phyloP scores from a whole-genome alignment of 805 yeast genomes.

The Ogataea ganodermae region DNA sequence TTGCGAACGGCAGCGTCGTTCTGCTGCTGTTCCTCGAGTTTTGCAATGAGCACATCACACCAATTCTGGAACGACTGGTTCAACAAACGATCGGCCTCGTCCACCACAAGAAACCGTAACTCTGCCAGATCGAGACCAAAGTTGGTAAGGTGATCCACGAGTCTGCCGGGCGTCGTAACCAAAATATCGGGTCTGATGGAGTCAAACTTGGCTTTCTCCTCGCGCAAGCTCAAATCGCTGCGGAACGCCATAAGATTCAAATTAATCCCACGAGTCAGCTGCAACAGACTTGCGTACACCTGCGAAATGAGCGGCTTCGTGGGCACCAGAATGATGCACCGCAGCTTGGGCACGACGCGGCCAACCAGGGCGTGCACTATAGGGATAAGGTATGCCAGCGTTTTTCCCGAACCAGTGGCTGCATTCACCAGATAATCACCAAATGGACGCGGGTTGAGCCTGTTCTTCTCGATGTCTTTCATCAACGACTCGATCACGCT shows the following conservation, averaged over 20 bases:
- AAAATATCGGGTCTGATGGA: slow-evolving; percentile 60
- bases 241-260: slow-evolving; percentile 64
- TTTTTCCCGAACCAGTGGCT: slow-evolving; percentile 94
- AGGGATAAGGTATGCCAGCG: slow-evolving; percentile 86
- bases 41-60: slow-evolving; percentile 59
- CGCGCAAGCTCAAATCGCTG: slow-evolving; percentile 52
- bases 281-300: slow-evolving; percentile 65
- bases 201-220: slow-evolving; percentile 58
- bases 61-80: slow-evolving; percentile 94
- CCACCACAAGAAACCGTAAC: slow-evolving; percentile 66
- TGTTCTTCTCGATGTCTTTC: slow-evolving; percentile 41
- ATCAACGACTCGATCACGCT: slow-evolving; percentile 60
- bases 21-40: slow-evolving; percentile 39
- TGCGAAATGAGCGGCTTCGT: slow-evolving; percentile 86
- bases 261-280: slow-evolving; percentile 65
- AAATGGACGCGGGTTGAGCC: slow-evolving; percentile 50
- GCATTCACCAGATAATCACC: slow-evolving; percentile 91
- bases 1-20: slow-evolving; percentile 17
- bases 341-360: slow-evolving; percentile 67
- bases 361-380: slow-evolving; percentile 65
- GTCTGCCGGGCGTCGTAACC: slow-evolving; percentile 75
- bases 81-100: slow-evolving; percentile 80
- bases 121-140: slow-evolving; percentile 48
- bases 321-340: slow-evolving; percentile 84
- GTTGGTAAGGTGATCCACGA: slow-evolving; percentile 68